These are phyloP conservation scores for Euphorbia tirucalli DNA, from an alignment of 345 rosid genomes.

Conservation along the genomic window DNA sequence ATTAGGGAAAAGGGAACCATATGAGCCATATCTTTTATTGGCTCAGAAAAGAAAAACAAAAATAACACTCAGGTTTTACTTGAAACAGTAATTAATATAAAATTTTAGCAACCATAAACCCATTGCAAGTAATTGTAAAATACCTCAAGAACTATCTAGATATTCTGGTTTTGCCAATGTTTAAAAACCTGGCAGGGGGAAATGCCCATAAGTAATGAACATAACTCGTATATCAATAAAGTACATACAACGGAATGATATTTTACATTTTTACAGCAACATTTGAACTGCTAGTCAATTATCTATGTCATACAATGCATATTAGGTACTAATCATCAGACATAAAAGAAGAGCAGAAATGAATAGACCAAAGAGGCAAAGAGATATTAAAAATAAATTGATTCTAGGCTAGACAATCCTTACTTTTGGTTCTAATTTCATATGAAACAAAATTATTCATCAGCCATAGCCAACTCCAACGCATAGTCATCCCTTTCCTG, in stretches of 20 bases:
- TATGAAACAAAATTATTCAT: slow-evolving; percentile 47
- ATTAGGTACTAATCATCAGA: background rate
- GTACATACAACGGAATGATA: background rate
- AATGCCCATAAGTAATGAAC: slow-evolving; percentile 4
- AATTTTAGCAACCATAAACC: too few species aligned
- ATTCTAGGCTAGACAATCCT: slow-evolving; percentile 18
- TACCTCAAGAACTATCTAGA: background rate
- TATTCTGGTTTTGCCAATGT: background rate
- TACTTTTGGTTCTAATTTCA: background rate
- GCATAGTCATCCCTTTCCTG: slow-evolving; percentile 98
- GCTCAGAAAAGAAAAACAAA: background rate
- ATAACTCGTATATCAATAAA: background rate
- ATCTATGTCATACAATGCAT: background rate
- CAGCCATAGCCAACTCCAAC: slow-evolving; percentile 85
- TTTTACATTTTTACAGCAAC: background rate
- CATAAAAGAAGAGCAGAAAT: background rate
- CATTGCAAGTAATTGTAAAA: background rate
- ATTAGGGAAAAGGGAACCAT: background rate
- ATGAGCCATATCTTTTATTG: background rate
- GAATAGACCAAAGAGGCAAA: slow-evolving; percentile 6
- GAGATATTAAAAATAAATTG: slow-evolving; percentile 4
- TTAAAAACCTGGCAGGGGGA: background rate
- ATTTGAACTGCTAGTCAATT: background rate
- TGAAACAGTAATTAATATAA: background rate
- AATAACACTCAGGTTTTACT: too few species aligned